These are phyloP conservation scores for Backusella macrospora DNA, from an alignment of 192 early-diverging fungal genomes.

Conservation along the genomic window DNA sequence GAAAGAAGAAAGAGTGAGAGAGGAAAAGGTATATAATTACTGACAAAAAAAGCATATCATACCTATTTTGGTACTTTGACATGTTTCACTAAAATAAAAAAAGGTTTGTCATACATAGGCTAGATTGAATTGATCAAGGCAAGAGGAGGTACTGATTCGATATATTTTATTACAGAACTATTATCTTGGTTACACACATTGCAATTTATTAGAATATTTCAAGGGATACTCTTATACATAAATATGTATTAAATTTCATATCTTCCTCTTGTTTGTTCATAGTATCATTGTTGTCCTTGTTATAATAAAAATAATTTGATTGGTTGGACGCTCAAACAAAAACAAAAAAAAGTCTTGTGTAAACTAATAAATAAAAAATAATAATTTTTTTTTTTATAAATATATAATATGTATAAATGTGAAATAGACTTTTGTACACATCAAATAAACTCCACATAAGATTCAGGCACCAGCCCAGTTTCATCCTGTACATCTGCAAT, in stretches of 20 bases:
- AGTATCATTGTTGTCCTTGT: background rate
- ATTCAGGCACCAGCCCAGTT: conserved; percentile 76
- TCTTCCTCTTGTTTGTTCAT: background rate
- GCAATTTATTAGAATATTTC: no score
- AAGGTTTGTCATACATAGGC: background rate
- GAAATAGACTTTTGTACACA: conserved; percentile 5
- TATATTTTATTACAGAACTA: no score
- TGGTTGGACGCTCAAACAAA: background rate
- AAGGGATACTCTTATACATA: no score
- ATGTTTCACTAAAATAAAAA: background rate
- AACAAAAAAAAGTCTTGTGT: background rate
- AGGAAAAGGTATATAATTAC: background rate
- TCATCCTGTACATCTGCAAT: conserved; percentile 65
- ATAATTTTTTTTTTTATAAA: background rate
- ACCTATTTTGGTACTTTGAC: conserved; percentile 1
- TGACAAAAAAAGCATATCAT: background rate
- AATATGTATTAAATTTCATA: background rate
- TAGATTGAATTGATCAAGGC: background rate
- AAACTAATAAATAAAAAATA: background rate
- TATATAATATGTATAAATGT: background rate
- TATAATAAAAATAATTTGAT: background rate
- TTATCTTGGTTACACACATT: no score
- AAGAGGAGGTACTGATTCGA: no score
- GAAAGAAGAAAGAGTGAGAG: no score
- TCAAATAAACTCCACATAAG: conserved; percentile 68